These are phyloP conservation scores for Pleurotus pulmonarius DNA, from an alignment of 768 basidiomycete species.

Conservation along the genomic window DNA sequence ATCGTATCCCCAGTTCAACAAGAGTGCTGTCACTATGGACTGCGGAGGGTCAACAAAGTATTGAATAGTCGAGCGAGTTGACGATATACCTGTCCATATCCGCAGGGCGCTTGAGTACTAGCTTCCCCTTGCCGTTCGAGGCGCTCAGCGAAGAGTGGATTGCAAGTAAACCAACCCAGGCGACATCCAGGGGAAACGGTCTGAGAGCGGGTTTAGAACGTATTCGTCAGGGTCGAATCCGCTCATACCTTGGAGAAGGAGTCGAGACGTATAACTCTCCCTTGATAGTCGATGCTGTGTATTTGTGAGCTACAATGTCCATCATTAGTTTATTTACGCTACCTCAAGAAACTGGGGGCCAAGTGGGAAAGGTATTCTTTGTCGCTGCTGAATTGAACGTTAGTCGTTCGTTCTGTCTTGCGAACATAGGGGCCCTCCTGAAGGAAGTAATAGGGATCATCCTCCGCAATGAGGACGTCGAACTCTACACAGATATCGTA, in stretches of 20 bases:
- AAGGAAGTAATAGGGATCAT: slow-evolving; percentile 80
- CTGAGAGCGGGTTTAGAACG: slow-evolving; percentile 28
- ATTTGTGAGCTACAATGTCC: background rate
- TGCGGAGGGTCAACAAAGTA: slow-evolving; percentile 13
- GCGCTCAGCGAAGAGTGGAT: slow-evolving; percentile 71
- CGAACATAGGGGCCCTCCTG: slow-evolving; percentile 56
- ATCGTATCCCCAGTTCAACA: slow-evolving; percentile 63
- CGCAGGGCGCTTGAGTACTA: slow-evolving; percentile 66
- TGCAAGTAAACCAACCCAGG: slow-evolving; percentile 79
- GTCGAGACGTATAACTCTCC: slow-evolving; percentile 81
- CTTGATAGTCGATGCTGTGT: slow-evolving; percentile 65
- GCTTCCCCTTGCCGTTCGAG: slow-evolving; percentile 71
- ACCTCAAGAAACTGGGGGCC: slow-evolving; percentile 60
- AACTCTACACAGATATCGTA: slow-evolving; percentile 81
- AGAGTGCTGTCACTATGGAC: slow-evolving; percentile 56
- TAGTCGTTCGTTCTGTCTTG: slow-evolving; percentile 28
- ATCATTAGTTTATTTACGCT: background rate
- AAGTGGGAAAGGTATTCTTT: slow-evolving; percentile 49
- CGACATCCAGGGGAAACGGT: slow-evolving; percentile 76
- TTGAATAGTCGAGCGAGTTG: background rate
- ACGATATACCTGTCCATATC: slow-evolving; percentile 58
- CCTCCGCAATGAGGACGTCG: slow-evolving; percentile 65
- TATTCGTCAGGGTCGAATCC: background rate
- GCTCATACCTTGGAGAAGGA: slow-evolving; percentile 65
- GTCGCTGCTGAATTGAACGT: slow-evolving; percentile 23